phyloP scores from a whole-genome alignment of 192 early-diverging fungal species.

The Linnemannia elongata region DNA sequence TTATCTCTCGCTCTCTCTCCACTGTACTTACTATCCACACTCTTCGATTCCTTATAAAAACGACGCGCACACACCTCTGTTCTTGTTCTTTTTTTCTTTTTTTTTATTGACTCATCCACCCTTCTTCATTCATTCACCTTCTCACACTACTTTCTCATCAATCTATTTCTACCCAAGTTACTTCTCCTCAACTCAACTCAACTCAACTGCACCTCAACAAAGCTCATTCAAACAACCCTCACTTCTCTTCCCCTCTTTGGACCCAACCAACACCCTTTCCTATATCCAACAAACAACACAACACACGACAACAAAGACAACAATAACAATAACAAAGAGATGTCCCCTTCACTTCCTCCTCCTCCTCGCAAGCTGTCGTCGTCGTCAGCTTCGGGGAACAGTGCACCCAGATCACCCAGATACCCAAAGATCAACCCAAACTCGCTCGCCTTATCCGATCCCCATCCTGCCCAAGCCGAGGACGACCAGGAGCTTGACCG shows the following conservation, averaged over 20 bases:
- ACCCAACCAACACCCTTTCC: not conserved
- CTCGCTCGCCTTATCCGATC: constrained; percentile 16
- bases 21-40: not conserved
- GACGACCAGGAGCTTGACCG: constrained; percentile 37
- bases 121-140: not conserved
- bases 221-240: not conserved
- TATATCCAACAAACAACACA: not conserved
- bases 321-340: not conserved
- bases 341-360: constrained; percentile 44
- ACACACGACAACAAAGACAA: too few species aligned
- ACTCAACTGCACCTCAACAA: not conserved
- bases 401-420: constrained; percentile 16
- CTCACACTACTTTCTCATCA: constrained; percentile 2
- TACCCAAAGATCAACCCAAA: constrained; percentile 49
- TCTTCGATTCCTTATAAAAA: not conserved
- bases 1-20: not conserved
- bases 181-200: not conserved
- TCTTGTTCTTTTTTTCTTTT: not conserved
- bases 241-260: not conserved
- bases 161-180: not conserved
- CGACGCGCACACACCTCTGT: not conserved
- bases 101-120: not conserved
- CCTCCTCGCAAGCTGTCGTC: constrained; percentile 47
- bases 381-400: not conserved
- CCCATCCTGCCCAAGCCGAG: not conserved